Conservation (phyloP, 495 filamentous ascomycete species). For the Bacidia gigantensis region DNA sequence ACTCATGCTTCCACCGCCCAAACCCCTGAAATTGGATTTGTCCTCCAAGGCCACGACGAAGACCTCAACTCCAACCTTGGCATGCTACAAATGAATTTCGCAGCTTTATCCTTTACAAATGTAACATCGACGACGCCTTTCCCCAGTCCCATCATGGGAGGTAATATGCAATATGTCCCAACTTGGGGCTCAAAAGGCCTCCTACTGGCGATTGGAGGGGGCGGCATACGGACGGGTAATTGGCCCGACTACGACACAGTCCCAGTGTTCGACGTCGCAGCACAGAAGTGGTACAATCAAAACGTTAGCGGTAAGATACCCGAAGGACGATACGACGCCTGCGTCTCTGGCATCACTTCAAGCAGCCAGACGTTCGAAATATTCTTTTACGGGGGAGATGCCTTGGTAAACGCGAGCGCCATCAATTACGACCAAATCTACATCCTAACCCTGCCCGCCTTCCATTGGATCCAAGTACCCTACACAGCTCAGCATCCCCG, state of each 20-base stretch:
- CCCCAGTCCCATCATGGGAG: neutral
- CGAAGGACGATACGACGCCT: slow-evolving; percentile 1
- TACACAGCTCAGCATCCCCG: slow-evolving; percentile 12
- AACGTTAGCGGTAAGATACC: slow-evolving; percentile 13
- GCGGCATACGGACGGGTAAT: neutral
- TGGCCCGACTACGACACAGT: slow-evolving; percentile 4
- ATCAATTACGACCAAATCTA: slow-evolving; percentile 11
- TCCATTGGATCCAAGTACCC: slow-evolving; percentile 27
- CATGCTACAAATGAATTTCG: slow-evolving; percentile 11
- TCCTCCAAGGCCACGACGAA: slow-evolving; percentile 2
- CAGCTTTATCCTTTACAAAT: slow-evolving; percentile 6
- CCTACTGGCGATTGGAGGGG: slow-evolving; percentile 14
- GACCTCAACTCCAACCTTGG: neutral
- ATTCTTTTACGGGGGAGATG: slow-evolving; percentile 14
- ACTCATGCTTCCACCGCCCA: neutral
- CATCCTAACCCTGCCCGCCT: slow-evolving; percentile 33
- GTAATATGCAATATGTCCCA: slow-evolving; percentile 14
- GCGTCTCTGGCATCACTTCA: slow-evolving; percentile 11
- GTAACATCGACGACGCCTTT: slow-evolving; percentile 2
- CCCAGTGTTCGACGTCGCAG: slow-evolving; percentile 11
- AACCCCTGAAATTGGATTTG: neutral
- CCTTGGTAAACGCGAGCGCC: neutral
- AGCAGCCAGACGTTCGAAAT: slow-evolving; percentile 16
- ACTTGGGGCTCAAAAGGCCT: slow-evolving; percentile 14
- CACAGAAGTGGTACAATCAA: slow-evolving; percentile 15